Conservation (phyloP, 495 filamentous ascomycete genomes). For the Opeltia flavorubescens region DNA sequence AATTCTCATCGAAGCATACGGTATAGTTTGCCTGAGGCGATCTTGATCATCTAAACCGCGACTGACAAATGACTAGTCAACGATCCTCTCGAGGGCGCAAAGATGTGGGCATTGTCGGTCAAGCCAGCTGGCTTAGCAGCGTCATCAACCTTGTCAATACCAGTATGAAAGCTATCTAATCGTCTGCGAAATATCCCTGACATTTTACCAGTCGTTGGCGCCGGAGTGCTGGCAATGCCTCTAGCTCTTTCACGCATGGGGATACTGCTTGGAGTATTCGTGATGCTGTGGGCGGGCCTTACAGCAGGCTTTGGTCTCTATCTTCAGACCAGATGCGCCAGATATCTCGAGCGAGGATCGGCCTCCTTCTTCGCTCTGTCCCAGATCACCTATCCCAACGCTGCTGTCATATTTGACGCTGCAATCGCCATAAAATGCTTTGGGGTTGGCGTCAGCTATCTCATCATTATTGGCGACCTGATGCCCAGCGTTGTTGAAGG, state of each 20-base stretch:
- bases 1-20: slow-evolving; percentile 21
- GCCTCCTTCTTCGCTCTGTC: slow-evolving; percentile 85
- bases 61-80: slow-evolving; percentile 20
- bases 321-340: slow-evolving; percentile 80
- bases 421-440: slow-evolving; percentile 98
- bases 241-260: slow-evolving; percentile 85
- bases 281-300: slow-evolving; percentile 81
- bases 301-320: slow-evolving; percentile 90
- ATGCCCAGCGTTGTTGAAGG: slow-evolving; percentile 90
- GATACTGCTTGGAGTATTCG: slow-evolving; percentile 62
- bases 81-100: slow-evolving; percentile 34
- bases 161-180: slow-evolving; percentile 35
- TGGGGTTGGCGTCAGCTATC: slow-evolving; percentile 87
- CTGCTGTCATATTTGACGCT: slow-evolving; percentile 86
- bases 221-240: slow-evolving; percentile 90
- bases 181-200: slow-evolving; percentile 8
- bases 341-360: slow-evolving; percentile 75
- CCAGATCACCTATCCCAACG: slow-evolving; percentile 92
- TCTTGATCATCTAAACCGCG: neutral
- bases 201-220: slow-evolving; percentile 61
- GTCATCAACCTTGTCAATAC: slow-evolving; percentile 94
- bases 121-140: slow-evolving; percentile 80
- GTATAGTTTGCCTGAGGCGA: slow-evolving; percentile 6
- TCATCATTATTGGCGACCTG: slow-evolving; percentile 95
- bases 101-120: slow-evolving; percentile 38